Conservation (phyloP, 2,329 filamentous ascomycete species). For the Exophiala viscosa region DNA sequence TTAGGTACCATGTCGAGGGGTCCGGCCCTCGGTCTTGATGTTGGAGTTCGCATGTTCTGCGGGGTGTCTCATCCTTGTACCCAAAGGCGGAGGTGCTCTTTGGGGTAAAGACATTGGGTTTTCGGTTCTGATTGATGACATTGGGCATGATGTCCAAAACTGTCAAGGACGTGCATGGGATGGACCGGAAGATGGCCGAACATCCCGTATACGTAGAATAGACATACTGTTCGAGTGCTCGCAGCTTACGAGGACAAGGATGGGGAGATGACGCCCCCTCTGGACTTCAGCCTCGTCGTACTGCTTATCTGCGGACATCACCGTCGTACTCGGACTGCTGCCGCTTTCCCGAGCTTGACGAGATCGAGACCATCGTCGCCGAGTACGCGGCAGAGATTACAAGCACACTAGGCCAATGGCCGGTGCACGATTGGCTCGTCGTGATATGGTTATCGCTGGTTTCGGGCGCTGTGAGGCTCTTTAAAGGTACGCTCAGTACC, state of each 20-base stretch:
- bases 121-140: background rate
- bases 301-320: slow-evolving; percentile 1
- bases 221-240: too few species aligned
- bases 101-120: background rate
- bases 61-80: background rate
- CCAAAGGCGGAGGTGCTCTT: background rate
- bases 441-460: background rate
- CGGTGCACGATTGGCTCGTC: background rate
- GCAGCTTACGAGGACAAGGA: too few species aligned
- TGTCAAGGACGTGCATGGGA: background rate
- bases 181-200: too few species aligned
- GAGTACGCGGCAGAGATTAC: background rate
- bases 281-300: background rate
- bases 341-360: background rate
- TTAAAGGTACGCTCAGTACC: background rate
- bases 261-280: background rate
- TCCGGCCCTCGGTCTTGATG: background rate
- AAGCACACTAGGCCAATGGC: background rate
- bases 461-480: background rate
- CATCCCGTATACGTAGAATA: too few species aligned
- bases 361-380: background rate
- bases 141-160: background rate
- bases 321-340: background rate
- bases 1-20: background rate
- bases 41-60: background rate